phyloP scores from a whole-genome alignment of 2,329 filamentous ascomycete species.

The Xylariales sp. region DNA sequence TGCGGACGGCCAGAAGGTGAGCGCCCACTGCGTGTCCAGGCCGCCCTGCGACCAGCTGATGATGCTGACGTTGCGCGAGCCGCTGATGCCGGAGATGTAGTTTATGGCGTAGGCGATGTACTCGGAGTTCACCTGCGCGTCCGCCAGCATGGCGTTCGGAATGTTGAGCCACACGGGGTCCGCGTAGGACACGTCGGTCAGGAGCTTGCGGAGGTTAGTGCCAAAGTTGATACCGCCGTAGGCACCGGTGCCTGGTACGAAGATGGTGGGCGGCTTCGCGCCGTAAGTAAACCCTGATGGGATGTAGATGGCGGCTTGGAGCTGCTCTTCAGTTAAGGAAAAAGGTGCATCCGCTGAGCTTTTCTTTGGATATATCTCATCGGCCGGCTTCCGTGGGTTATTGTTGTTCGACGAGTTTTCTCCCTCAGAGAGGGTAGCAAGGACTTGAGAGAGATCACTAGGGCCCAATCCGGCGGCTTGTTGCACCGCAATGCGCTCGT shows the following conservation, averaged over 20 bases:
- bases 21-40: constrained; percentile 47
- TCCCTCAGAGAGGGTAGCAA: background rate
- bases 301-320: constrained; percentile 9
- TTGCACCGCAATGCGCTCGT: background rate
- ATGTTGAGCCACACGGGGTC: constrained; percentile 55
- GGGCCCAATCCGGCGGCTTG: background rate
- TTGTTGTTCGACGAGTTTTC: constrained; percentile 3
- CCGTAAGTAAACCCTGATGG: constrained; percentile 7
- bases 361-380: constrained; percentile 1
- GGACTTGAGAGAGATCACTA: background rate
- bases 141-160: constrained; percentile 38
- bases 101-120: constrained; percentile 56
- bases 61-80: constrained; percentile 6
- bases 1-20: constrained; percentile 50
- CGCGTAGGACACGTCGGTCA: constrained; percentile 29
- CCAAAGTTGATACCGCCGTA: constrained; percentile 6
- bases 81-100: constrained; percentile 39
- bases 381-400: background rate
- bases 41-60: constrained; percentile 46
- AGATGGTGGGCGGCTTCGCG: constrained; percentile 5
- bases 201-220: constrained; percentile 7
- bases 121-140: constrained; percentile 48
- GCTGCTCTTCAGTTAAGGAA: constrained; percentile 3
- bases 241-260: constrained; percentile 8
- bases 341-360: constrained; percentile 5